phyloP scores from a whole-genome alignment of 495 filamentous ascomycete species.

The Penicillium malachiteum region DNA sequence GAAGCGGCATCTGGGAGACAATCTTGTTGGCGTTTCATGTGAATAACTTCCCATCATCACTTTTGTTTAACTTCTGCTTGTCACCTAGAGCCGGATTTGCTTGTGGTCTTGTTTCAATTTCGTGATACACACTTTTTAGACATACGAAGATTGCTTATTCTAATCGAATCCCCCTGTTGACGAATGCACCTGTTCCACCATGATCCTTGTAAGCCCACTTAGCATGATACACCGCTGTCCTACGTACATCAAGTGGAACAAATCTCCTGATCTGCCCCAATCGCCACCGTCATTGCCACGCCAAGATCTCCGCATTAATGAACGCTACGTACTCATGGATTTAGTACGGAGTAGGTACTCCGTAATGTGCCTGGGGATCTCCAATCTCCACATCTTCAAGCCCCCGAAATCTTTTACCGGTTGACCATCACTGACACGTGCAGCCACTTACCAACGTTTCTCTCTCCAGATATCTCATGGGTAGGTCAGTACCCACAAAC shows the following conservation, averaged over 20 bases:
- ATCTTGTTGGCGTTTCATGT: constrained; percentile 36
- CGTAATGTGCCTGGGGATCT: too few species aligned
- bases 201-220: too few species aligned
- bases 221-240: not conserved
- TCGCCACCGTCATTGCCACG: constrained; percentile 1
- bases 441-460: not conserved
- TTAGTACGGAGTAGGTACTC: too few species aligned
- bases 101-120: constrained; percentile 1
- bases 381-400: not conserved
- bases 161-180: constrained; percentile 1
- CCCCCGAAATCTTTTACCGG: not conserved
- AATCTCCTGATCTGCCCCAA: not conserved
- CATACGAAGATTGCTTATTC: not conserved
- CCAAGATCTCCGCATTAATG: not conserved
- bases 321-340: not conserved
- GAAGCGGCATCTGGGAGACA: constrained; percentile 34
- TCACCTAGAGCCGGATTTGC: constrained; percentile 18
- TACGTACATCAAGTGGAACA: not conserved
- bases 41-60: constrained; percentile 22
- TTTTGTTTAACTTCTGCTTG: constrained; percentile 25
- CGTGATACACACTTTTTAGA: constrained; percentile 7
- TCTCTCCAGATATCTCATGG: not conserved
- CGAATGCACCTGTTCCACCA: not conserved
- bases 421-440: not conserved
- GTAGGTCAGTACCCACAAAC: not conserved